These are phyloP conservation scores for Alopecurus myosuroides DNA, from an alignment of 176 grass and related monocot species.

Conservation along the genomic window DNA sequence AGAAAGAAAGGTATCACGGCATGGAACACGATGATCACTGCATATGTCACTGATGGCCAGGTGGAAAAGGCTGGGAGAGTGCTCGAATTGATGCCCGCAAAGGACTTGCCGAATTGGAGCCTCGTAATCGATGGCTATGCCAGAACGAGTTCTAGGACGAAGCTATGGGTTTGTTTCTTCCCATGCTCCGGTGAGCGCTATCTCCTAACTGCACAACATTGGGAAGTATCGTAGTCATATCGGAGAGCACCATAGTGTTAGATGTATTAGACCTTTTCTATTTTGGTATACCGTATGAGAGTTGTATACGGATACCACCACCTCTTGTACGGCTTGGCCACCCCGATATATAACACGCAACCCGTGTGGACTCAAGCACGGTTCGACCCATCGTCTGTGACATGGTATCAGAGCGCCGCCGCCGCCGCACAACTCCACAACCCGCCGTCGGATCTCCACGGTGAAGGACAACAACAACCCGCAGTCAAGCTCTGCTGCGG, in stretches of 20 bases:
- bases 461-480: too few relatives aligned
- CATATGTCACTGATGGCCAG: conserved; percentile 41
- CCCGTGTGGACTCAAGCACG: too few relatives aligned
- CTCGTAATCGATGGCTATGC: conserved; percentile 41
- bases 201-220: conserved; percentile 22
- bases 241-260: conserved; percentile 24
- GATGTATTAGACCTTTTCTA: too few relatives aligned
- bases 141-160: neutral
- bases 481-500: too few relatives aligned
- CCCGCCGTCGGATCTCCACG: too few relatives aligned
- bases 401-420: too few relatives aligned
- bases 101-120: conserved; percentile 56
- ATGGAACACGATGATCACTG: conserved; percentile 47
- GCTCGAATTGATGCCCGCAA: conserved; percentile 51
- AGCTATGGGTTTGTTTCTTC: conserved; percentile 5
- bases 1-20: neutral
- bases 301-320: too few relatives aligned
- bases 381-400: too few relatives aligned
- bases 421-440: too few relatives aligned
- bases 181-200: conserved; percentile 27
- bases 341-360: too few relatives aligned
- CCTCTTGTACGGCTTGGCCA: too few relatives aligned
- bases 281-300: too few relatives aligned
- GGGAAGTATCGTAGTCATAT: conserved; percentile 14
- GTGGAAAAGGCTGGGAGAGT: conserved; percentile 31